Conservation (phyloP, 768 basidiomycete species). For the Filobasidium floriforme region DNA sequence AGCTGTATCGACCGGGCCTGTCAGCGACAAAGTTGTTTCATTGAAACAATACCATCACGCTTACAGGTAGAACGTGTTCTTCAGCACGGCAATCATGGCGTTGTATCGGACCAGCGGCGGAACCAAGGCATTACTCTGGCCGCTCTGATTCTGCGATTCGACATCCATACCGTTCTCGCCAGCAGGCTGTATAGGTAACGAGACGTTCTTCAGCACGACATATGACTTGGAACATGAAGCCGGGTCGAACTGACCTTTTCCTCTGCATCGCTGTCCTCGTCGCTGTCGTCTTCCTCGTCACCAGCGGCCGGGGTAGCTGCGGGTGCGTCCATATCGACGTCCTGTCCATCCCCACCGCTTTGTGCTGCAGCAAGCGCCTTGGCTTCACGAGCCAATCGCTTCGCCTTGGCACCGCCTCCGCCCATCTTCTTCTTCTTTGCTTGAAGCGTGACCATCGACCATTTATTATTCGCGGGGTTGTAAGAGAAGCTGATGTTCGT, state of each 20-base stretch:
- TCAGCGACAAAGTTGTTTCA: not conserved
- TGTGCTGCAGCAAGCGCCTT: constrained; percentile 26
- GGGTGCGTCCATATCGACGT: constrained; percentile 38
- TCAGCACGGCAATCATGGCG: constrained; percentile 74
- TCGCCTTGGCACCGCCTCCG: constrained; percentile 46
- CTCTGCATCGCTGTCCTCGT: constrained; percentile 10
- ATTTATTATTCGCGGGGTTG: constrained; percentile 56
- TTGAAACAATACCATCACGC: constrained; percentile 35
- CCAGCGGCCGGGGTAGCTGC: constrained; percentile 48
- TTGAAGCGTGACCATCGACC: constrained; percentile 72
- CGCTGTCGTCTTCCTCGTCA: constrained; percentile 46
- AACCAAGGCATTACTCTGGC: constrained; percentile 34
- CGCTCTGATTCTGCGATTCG: constrained; percentile 13
- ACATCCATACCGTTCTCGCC: not conserved
- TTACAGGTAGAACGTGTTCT: constrained; percentile 78
- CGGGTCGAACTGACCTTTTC: not conserved
- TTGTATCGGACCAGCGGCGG: constrained; percentile 70
- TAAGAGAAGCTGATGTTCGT: constrained; percentile 60
- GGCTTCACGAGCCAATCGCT: constrained; percentile 49
- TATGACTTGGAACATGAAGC: not conserved
- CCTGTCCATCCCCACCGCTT: constrained; percentile 30
- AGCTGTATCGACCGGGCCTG: constrained; percentile 46
- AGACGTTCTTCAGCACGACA: no score
- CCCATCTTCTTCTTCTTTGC: constrained; percentile 55
- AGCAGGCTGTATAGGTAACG: no score